Evolutionary conservation across 176 grass and related monocot genomes (phyloP).

Genomic region (Zoysia pacifica): DNA sequence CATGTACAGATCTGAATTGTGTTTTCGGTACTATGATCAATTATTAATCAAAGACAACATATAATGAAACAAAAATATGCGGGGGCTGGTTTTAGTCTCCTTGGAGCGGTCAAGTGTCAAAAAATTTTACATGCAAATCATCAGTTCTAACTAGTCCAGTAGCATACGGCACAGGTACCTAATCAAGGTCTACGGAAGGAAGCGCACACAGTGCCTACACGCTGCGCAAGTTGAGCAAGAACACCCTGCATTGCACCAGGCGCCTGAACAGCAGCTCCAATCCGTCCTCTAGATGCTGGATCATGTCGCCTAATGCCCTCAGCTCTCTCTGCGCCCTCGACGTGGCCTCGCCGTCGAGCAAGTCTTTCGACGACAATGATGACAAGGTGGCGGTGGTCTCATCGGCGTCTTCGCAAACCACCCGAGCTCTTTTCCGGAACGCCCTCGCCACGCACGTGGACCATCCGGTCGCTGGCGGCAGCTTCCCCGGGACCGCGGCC

Average conservation of each 20-base stretch:
- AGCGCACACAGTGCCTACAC: neutral
- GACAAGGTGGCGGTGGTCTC: neutral
- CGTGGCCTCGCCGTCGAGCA: slow-evolving; percentile 9
- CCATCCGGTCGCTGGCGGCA: slow-evolving; percentile 15
- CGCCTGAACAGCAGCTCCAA: slow-evolving; percentile 51
- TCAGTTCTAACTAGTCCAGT: slow-evolving; percentile 17
- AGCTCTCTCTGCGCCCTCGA: slow-evolving; percentile 29
- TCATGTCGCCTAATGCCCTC: slow-evolving; percentile 42
- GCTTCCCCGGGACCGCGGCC: neutral
- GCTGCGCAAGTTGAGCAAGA: slow-evolving; percentile 54
- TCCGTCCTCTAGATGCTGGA: slow-evolving; percentile 46
- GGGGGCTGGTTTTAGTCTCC: neutral
- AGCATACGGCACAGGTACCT: neutral
- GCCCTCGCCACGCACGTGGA: slow-evolving; percentile 45
- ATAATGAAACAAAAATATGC: neutral
- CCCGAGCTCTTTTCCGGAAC: slow-evolving; percentile 37
- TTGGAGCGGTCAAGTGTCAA: slow-evolving; percentile 25
- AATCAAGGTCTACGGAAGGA: neutral
- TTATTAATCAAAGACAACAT: neutral
- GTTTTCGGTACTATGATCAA: neutral
- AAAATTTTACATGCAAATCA: slow-evolving; percentile 8
- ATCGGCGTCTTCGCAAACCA: slow-evolving; percentile 41
- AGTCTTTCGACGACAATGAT: slow-evolving; percentile 26
- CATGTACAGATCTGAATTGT: neutral
- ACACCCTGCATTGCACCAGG: slow-evolving; percentile 50